A percentile compares a stretch with the other conserved stretches of the same genome.
phyloP scores from a whole-genome alignment of 176 grass and related monocot genomes.

The Phyllostachys edulis region DNA sequence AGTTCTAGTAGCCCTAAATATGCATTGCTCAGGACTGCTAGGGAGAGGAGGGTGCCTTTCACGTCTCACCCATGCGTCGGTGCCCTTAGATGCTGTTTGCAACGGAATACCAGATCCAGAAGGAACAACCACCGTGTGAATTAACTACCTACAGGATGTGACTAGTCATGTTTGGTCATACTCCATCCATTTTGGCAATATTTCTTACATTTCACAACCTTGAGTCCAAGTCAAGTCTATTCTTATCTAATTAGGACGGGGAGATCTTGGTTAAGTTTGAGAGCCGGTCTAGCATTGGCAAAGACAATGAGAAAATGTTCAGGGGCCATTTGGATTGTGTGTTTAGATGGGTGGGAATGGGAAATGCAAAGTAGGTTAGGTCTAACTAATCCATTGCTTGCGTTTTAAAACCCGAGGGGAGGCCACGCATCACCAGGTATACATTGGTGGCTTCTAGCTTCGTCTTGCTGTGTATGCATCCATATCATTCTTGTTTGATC shows the following conservation, averaged over 20 bases:
- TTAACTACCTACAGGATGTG: neutral
- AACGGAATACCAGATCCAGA: neutral
- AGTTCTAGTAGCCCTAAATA: neutral
- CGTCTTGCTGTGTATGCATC: no score
- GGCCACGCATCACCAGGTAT: no score
- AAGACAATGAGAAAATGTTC: neutral
- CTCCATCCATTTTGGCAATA: neutral
- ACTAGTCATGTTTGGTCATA: neutral
- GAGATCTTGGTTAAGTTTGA: neutral
- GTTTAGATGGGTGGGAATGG: no score
- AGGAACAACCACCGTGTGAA: constrained; percentile 24
- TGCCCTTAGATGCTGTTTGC: neutral
- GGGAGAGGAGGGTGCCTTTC: neutral
- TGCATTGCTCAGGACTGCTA: neutral
- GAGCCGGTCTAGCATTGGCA: neutral
- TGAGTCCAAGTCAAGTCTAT: neutral
- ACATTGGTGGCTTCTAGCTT: no score
- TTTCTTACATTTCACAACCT: no score
- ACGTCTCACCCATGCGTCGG: no score
- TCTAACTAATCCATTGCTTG: no score
- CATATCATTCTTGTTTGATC: no score
- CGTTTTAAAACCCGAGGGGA: no score
- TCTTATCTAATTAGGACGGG: neutral
- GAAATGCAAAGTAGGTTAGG: no score
- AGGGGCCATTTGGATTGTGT: no score